Base-by-base conservation (phyloP, 768 basidiomycete genomes). In the Tulasnella sp. region DNA sequence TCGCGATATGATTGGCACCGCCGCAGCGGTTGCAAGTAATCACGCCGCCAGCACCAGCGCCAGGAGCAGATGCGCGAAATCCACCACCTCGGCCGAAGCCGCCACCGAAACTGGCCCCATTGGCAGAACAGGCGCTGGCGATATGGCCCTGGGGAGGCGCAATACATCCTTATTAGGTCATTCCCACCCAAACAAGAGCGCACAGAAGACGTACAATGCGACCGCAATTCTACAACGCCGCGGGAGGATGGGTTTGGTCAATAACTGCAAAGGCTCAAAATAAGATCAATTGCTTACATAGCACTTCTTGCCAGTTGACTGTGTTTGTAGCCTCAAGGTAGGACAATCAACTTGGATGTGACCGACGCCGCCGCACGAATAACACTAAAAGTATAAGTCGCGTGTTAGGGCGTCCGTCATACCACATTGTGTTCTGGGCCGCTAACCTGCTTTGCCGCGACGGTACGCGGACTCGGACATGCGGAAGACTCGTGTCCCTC, bases 401-500 rank as follows among this genome's bases (percentile, higher is more conserved):
- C n/a, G n/a, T n/a, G n/a, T n/a, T n/a, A n/a, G n/a, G n/a, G n/a
- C n/a, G n/a, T n/a, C n/a, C n/a, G 49, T 30, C 25, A 8, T 5
- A 12, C 11, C 8, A 5, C 17, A 2, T 19, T 44, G 24, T 25
- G 42, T 12, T 9, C 22, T 11, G 34, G n/a, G 2, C n/a, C 8
- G 1, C 54, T 44, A 19, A 56, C 54, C 42, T 56, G 54, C 30
- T 56, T 56, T 15, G 54, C 54, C 25, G 54, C 54, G n/a, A 56
- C 54, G 54, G 42, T 43, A 42, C 54, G 54, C 25, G 54, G 54
- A 43, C 42, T 59, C 5, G 89, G 85, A 70, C 92, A 93, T 57
- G 85, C 82, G 57, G 87, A 84, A 19, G 87, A 90, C 71, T 93
- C 91, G 66, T 93, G 92, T 42, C 92, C 92, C n/a, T 90, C 86